A percentile compares a stretch with the other conserved stretches of the same genome.
Conservation (phyloP, 257 asterid species). For the Primulina eburnea region DNA sequence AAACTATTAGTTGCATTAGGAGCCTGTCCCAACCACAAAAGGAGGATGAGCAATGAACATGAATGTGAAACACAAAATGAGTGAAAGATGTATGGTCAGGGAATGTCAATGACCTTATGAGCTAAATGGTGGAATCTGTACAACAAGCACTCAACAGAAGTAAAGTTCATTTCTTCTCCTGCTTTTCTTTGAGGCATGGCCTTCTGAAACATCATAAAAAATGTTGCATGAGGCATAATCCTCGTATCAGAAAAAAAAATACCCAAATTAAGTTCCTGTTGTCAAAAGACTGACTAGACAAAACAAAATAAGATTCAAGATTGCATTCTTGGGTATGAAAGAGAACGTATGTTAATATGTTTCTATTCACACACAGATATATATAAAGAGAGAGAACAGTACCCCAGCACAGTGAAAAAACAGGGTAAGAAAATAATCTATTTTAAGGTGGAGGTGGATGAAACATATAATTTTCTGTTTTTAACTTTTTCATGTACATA, state of each 20-base stretch:
- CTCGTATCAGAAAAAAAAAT: slow-evolving; percentile 2
- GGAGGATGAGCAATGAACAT: slow-evolving; percentile 24
- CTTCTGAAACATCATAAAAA: slow-evolving; percentile 45
- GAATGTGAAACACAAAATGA: slow-evolving; percentile 15
- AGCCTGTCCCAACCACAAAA: slow-evolving; percentile 50
- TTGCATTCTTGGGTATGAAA: not conserved
- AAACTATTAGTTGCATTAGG: slow-evolving; percentile 89
- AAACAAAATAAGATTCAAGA: slow-evolving; percentile 19
- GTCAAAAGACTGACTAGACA: slow-evolving; percentile 8
- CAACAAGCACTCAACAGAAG: slow-evolving; percentile 82
- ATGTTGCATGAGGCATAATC: slow-evolving; percentile 18
- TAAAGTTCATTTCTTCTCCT: slow-evolving; percentile 88
- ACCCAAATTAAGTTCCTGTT: slow-evolving; percentile 15
- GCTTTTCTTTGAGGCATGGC: slow-evolving; percentile 77
- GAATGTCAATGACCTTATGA: slow-evolving; percentile 53
- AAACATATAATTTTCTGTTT: not conserved
- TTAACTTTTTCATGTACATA: not conserved
- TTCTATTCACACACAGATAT: not conserved
- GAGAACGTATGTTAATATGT: not conserved
- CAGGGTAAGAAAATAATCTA: too few species aligned
- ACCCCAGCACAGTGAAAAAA: not conserved
- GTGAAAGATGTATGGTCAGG: slow-evolving; percentile 21
- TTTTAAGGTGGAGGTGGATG: not conserved
- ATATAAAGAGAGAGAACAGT: too few species aligned
- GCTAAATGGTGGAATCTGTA: slow-evolving; percentile 88